A percentile compares a stretch with the other conserved stretches of the same genome.
Evolutionary conservation across 2,329 filamentous ascomycete species (phyloP).

Genomic region (Aulographum hederae): DNA sequence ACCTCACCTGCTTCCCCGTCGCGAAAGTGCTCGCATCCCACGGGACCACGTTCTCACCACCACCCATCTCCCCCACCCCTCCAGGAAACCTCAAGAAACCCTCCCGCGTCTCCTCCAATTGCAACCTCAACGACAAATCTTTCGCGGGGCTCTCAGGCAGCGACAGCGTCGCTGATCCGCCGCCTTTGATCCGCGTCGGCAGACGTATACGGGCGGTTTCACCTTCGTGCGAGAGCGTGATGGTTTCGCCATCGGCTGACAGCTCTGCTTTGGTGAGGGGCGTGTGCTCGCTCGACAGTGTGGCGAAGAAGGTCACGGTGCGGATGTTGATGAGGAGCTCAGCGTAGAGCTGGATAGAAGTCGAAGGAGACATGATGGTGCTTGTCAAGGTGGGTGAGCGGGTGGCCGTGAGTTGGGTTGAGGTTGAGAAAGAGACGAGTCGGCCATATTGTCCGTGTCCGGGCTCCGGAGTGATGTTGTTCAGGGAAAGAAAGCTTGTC

Average conservation of each 20-base stretch:
- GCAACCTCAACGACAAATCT: constrained; percentile 35
- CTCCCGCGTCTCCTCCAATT: constrained; percentile 23
- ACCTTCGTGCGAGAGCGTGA: constrained; percentile 28
- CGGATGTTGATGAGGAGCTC: constrained; percentile 43
- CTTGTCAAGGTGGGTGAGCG: constrained; percentile 10
- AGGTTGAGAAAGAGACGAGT: too few species aligned
- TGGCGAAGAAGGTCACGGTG: constrained; percentile 38
- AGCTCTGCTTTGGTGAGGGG: constrained; percentile 24
- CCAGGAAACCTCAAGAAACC: constrained; percentile 6
- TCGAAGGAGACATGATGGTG: constrained; percentile 1
- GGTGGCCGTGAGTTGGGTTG: too few species aligned
- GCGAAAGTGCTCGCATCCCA: constrained; percentile 6
- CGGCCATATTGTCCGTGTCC: too few species aligned
- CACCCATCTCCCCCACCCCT: background rate
- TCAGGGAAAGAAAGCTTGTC: too few species aligned
- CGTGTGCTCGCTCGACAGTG: constrained; percentile 23
- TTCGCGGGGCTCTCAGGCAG: constrained; percentile 28
- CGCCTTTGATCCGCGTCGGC: constrained; percentile 25
- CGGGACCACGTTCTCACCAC: constrained; percentile 8
- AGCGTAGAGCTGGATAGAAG: constrained; percentile 30
- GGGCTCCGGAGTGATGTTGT: too few species aligned
- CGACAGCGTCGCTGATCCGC: constrained; percentile 26
- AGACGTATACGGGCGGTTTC: constrained; percentile 25
- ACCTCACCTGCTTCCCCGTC: constrained; percentile 8
- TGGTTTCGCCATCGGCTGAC: constrained; percentile 22